Base-by-base conservation (phyloP, 768 basidiomycete species). In the Suillus bovinus region DNA sequence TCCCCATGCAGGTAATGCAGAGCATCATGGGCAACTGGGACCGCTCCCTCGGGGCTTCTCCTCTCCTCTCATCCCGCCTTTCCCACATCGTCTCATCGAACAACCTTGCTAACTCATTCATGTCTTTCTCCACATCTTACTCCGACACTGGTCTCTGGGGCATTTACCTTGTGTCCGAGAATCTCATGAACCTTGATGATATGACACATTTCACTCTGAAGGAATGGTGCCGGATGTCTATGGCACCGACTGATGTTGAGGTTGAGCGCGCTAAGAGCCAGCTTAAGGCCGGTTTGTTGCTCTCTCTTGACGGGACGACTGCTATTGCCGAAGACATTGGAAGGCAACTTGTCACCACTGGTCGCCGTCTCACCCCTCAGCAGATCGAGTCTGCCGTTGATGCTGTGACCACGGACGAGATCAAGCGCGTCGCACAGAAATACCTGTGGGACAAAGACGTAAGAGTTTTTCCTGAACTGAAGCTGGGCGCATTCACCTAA, bases 11-110 rank as follows among this genome's bases (percentile, higher is more conserved):
- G 80, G 95, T 94, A 74, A 93, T 97, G 89, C 93, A 96, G 77
- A 88, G 87, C 70, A 93, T 99, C 78, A 90, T 99, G 78, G 97
- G 97, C 66, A 99, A 99, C 86, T 99, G 97, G 97, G 96, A 99
- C 75, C 88, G 97, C 68, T 92, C 91, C 53, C 87, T 99, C 69
- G 97, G 96, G 69, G 87, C 94, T 54, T 89, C 93, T 3, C 84
- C 93, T 27, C 82, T 97, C 59, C 87, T 96, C 66, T 94, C 93
- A 63, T 97, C 94, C 58, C 87, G 90, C 58, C 88, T 99, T 60
- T 92, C 91, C 29, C 91, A 96, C 76, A 90, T 94, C 76, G 84
- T 99, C 70, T 92, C 94, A 41, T 81, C 84, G 59, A 89, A 98
- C 85, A 92, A 93, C 83, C 93, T 99, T 73, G 97, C 97, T 72